Evolutionary conservation across 2,329 filamentous ascomycete species (phyloP).

Genomic region (Ambrosiella xylebori): DNA sequence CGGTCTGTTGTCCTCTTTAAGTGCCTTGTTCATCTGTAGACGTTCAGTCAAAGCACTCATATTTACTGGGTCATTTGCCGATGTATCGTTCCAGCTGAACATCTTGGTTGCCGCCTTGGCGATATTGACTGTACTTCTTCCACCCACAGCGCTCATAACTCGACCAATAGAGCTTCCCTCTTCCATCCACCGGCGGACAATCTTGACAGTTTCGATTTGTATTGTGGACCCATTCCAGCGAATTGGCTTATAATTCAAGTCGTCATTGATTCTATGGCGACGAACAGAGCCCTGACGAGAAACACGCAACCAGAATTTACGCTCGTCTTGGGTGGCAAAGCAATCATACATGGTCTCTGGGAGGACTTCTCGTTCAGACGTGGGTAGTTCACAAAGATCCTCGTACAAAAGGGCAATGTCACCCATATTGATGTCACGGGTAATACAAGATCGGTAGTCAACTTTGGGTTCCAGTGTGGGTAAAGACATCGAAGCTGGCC

Average conservation of each 20-base stretch:
- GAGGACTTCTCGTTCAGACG: slow-evolving; percentile 19
- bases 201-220: slow-evolving; percentile 35
- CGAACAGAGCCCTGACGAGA: slow-evolving; percentile 42
- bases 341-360: slow-evolving; percentile 33
- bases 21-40: slow-evolving; percentile 13
- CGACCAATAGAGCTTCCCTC: slow-evolving; percentile 24
- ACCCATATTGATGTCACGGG: slow-evolving; percentile 10
- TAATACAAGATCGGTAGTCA: not conserved
- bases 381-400: slow-evolving; percentile 19
- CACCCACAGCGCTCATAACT: slow-evolving; percentile 23
- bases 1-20: slow-evolving; percentile 22
- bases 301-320: slow-evolving; percentile 48
- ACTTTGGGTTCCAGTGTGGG: not conserved
- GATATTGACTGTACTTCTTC: slow-evolving; percentile 27
- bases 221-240: slow-evolving; percentile 38
- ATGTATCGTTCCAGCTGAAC: slow-evolving; percentile 14
- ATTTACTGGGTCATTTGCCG: slow-evolving; percentile 13
- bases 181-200: slow-evolving; percentile 49
- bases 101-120: slow-evolving; percentile 28
- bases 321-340: slow-evolving; percentile 37
- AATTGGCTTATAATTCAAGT: slow-evolving; percentile 42
- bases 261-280: slow-evolving; percentile 37
- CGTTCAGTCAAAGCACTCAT: slow-evolving; percentile 13
- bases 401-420: slow-evolving; percentile 14
- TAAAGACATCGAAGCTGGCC: not conserved